phyloP scores from a whole-genome alignment of 345 rosid genomes.

The Murraya koenigii region DNA sequence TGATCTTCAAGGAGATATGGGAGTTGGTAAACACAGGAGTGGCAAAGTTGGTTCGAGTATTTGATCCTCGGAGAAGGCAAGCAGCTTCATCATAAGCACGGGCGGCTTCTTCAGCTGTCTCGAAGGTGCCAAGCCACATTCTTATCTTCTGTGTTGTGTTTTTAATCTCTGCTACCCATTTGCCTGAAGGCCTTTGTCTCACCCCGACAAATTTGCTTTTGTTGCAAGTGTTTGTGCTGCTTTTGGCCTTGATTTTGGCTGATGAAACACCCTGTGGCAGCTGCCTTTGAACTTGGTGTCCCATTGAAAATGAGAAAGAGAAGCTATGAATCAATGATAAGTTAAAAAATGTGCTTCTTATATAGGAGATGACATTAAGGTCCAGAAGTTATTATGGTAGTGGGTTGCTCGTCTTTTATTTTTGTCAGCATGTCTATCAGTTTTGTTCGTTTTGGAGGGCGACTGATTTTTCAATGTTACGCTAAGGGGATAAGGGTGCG shows the following conservation, averaged over 20 bases:
- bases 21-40: slow-evolving; percentile 47
- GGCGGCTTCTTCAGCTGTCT: slow-evolving; percentile 85
- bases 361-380: slow-evolving; percentile 12
- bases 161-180: slow-evolving; percentile 96
- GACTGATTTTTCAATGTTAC: slow-evolving; percentile 27
- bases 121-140: slow-evolving; percentile 90
- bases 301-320: slow-evolving; percentile 29
- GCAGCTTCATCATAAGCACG: slow-evolving; percentile 92
- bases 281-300: slow-evolving; percentile 22
- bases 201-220: slow-evolving; percentile 75
- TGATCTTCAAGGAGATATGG: slow-evolving; percentile 63
- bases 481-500: background rate
- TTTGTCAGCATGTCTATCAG: slow-evolving; percentile 32
- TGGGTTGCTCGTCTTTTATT: slow-evolving; percentile 49
- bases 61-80: slow-evolving; percentile 78
- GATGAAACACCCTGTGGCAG: slow-evolving; percentile 19
- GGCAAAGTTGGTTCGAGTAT: slow-evolving; percentile 77
- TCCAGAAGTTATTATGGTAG: slow-evolving; percentile 24
- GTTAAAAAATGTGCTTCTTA: slow-evolving; percentile 18
- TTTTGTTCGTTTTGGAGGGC: slow-evolving; percentile 7
- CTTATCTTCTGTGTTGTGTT: slow-evolving; percentile 83
- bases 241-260: background rate
- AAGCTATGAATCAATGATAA: background rate
- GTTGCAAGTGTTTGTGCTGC: slow-evolving; percentile 27
- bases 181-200: slow-evolving; percentile 86